Evolutionary conservation across 306 rosid species (phyloP), one percentile per base, ranked within the genome.

Genomic region (Pterocarpus macrocarpus): DNA sequence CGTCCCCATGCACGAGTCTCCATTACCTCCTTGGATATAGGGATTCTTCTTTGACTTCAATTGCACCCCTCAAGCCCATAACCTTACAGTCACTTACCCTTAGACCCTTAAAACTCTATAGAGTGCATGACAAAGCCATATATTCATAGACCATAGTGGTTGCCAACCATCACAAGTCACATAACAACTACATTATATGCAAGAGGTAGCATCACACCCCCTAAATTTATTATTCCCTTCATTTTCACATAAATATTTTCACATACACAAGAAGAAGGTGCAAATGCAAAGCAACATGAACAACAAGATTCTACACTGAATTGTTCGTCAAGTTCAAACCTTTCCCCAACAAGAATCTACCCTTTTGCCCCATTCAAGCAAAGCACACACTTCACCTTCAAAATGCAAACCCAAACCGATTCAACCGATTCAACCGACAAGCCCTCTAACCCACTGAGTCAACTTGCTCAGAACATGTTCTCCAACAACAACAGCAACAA

Each of bases 21-120:
- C 82, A 76, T 86, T 49, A 78, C 55, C 50, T 64, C 82, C 94
- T 87, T 52, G 78, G 39, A 76, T 83, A 34, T 32, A 55, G 89
- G 87, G 83, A 75, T 89, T 85, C 77, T 64, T 57, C 71, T 87
- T 80, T 89, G 91, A 89, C 95, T 88, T 86, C 73, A 22, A 13
- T 8, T 44, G 14, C 72, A 36, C 41, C 68, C 58, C 30, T 57
- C 4, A 41, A 57, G 33, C 16, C 10, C 67, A 62, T 6, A 4
- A 1, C 65, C 65, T 10, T 32, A 4, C 10, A 10, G 8, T 43
- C 47, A 22, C 28, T 22, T 22, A 22, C 47, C 47, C 0, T 43
- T 43, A 43, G 47, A 43, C 47, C 47, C 65, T 3, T 43, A 4
- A 9, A 7, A 33, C 43, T 17, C 56, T 39, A 33, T 1, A 28